A percentile compares a stretch with the other conserved stretches of the same genome.
Evolutionary conservation across 495 filamentous ascomycete genomes (phyloP).

Genomic region (Penicillium cinerascens): DNA sequence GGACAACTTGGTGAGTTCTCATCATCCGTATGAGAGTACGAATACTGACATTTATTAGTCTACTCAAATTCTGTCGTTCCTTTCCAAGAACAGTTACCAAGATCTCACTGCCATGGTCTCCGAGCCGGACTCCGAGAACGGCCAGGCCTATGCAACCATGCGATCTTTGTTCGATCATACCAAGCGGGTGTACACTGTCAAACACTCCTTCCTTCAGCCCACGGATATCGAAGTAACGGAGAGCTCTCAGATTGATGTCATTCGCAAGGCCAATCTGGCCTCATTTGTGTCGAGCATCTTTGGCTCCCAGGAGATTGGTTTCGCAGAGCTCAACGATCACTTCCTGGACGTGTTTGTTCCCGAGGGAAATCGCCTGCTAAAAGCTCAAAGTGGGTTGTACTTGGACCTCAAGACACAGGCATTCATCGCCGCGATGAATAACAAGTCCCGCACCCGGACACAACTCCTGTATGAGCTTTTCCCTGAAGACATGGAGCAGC

Average conservation of each 20-base stretch:
- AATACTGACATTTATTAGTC: slow-evolving; percentile 46
- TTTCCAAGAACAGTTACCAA: slow-evolving; percentile 63
- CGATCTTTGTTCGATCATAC: slow-evolving; percentile 78
- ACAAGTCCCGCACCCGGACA: slow-evolving; percentile 59
- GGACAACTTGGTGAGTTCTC: slow-evolving; percentile 60
- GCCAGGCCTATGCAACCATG: slow-evolving; percentile 76
- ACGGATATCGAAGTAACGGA: slow-evolving; percentile 70
- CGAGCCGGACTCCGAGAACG: slow-evolving; percentile 67
- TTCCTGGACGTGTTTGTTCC: slow-evolving; percentile 84
- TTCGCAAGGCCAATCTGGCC: slow-evolving; percentile 83
- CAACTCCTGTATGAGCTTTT: slow-evolving; percentile 73
- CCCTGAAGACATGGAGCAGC: slow-evolving; percentile 62
- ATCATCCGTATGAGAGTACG: not conserved
- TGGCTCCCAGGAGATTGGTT: slow-evolving; percentile 75
- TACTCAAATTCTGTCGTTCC: slow-evolving; percentile 64
- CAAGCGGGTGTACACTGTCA: slow-evolving; percentile 71
- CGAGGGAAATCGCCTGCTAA: slow-evolving; percentile 66
- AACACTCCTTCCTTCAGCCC: slow-evolving; percentile 66
- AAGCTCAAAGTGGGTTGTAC: slow-evolving; percentile 67
- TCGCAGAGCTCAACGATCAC: slow-evolving; percentile 77
- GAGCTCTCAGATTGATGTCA: slow-evolving; percentile 64
- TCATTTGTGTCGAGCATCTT: slow-evolving; percentile 81
- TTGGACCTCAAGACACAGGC: slow-evolving; percentile 84
- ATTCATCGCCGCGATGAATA: slow-evolving; percentile 69
- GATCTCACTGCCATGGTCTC: slow-evolving; percentile 75